These are phyloP conservation scores for Phellinidium pouzarii DNA, from an alignment of 1,284 basidiomycete species.

Conservation along the genomic window DNA sequence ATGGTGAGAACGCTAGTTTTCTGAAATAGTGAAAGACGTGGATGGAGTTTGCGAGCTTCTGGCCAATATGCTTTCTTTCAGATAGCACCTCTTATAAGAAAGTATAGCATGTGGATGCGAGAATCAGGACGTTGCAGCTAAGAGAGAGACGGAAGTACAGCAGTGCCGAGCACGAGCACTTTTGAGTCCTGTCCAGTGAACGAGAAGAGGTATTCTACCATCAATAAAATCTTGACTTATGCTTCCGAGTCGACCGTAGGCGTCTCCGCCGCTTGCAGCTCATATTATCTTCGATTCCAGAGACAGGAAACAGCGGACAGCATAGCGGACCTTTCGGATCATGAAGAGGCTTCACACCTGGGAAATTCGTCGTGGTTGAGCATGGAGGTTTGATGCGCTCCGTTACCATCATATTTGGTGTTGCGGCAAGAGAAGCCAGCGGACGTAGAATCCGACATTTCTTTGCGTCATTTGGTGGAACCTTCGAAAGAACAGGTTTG, in stretches of 20 bases:
- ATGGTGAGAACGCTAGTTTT: too few relatives aligned
- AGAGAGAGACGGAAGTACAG: too few relatives aligned
- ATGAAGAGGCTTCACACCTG: background rate
- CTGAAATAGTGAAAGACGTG: too few relatives aligned
- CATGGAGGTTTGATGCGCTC: background rate
- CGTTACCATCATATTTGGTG: background rate
- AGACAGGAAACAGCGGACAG: background rate
- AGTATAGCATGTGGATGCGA: too few relatives aligned
- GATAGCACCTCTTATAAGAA: too few relatives aligned
- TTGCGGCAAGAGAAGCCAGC: background rate
- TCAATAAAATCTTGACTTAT: too few relatives aligned
- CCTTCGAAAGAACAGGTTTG: background rate
- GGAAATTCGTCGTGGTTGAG: background rate
- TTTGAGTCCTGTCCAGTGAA: too few relatives aligned
- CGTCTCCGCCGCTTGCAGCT: background rate
- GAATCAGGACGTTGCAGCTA: too few relatives aligned
- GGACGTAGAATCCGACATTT: background rate
- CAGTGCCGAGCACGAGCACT: too few relatives aligned
- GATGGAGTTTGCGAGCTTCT: too few relatives aligned
- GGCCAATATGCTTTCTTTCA: too few relatives aligned
- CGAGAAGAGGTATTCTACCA: too few relatives aligned
- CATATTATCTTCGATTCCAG: background rate
- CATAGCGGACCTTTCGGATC: background rate
- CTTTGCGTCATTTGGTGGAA: background rate
- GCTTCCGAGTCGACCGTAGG: background rate